Evolutionary conservation across 2,329 filamentous ascomycete genomes (phyloP).

Genomic region (Thielaviopsis euricoi): DNA sequence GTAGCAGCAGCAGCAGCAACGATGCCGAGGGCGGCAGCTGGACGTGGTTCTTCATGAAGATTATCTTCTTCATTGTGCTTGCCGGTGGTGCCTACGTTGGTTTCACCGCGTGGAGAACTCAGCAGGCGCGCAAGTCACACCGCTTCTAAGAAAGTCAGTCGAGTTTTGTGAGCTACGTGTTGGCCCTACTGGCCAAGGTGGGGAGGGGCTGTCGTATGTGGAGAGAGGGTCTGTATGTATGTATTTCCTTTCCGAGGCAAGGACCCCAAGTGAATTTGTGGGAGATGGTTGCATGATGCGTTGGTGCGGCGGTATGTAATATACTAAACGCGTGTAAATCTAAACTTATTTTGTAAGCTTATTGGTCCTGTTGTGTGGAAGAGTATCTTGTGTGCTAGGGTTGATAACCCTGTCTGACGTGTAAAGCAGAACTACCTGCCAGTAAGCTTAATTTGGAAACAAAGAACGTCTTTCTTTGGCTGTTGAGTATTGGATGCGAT

Average conservation of each 20-base stretch:
- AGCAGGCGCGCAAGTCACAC: slow-evolving; percentile 37
- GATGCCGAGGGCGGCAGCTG: slow-evolving; percentile 30
- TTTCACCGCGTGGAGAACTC: slow-evolving; percentile 65
- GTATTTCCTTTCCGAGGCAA: not conserved
- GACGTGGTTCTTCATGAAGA: slow-evolving; percentile 60
- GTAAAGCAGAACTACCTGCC: not conserved
- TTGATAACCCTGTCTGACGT: not conserved
- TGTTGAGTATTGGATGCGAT: not conserved
- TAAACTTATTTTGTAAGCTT: not conserved
- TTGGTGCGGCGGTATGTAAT: not conserved
- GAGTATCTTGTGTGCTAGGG: not conserved
- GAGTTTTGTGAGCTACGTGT: not conserved
- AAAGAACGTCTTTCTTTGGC: not conserved
- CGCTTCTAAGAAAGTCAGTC: slow-evolving; percentile 27
- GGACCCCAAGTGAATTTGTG: not conserved
- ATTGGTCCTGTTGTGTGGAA: not conserved
- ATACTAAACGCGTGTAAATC: not conserved
- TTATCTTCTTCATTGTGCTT: slow-evolving; percentile 55
- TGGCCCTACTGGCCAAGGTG: not conserved
- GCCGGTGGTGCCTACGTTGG: slow-evolving; percentile 66
- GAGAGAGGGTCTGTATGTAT: not conserved
- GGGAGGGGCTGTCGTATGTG: not conserved
- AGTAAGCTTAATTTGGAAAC: not conserved
- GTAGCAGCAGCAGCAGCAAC: slow-evolving; percentile 18
- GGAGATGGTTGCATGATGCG: not conserved